Conservation (phyloP, 306 rosid species). For the Canavalia gladiata region DNA sequence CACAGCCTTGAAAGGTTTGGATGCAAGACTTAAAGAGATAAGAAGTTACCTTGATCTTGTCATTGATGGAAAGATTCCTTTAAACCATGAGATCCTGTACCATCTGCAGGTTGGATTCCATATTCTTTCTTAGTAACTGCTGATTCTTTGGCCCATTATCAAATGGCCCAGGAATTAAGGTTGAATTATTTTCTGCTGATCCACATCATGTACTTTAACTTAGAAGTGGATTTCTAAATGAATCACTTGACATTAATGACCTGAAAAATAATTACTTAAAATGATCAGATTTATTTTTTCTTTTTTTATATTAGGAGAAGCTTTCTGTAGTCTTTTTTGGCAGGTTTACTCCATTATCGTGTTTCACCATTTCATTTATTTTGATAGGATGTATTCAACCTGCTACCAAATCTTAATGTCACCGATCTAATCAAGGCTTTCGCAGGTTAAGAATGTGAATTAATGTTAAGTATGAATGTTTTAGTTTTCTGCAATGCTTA, state of each 20-base stretch:
- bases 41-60: slow-evolving; percentile 86
- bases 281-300: not conserved
- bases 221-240: not conserved
- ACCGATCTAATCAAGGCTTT: slow-evolving; percentile 56
- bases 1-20: slow-evolving; percentile 91
- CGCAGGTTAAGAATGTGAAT: slow-evolving; percentile 44
- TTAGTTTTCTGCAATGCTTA: slow-evolving; percentile 12
- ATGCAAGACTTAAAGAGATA: slow-evolving; percentile 80
- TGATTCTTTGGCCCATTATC: slow-evolving; percentile 32
- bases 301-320: not conserved
- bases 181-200: slow-evolving; percentile 3
- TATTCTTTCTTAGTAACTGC: not conserved
- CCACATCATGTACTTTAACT: not conserved
- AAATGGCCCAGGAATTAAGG: slow-evolving; percentile 21
- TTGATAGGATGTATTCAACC: slow-evolving; percentile 53
- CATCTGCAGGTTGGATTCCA: slow-evolving; percentile 75
- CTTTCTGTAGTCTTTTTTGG: not conserved
- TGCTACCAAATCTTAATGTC: slow-evolving; percentile 58
- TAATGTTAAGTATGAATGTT: slow-evolving; percentile 9
- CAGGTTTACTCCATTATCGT: not conserved
- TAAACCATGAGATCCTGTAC: slow-evolving; percentile 90
- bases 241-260: not conserved
- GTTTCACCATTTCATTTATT: slow-evolving; percentile 37
- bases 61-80: slow-evolving; percentile 78
- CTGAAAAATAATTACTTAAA: not conserved